These are phyloP conservation scores for Sporothrix protearum DNA, from an alignment of 2,329 filamentous ascomycete genomes.

Conservation along the genomic window DNA sequence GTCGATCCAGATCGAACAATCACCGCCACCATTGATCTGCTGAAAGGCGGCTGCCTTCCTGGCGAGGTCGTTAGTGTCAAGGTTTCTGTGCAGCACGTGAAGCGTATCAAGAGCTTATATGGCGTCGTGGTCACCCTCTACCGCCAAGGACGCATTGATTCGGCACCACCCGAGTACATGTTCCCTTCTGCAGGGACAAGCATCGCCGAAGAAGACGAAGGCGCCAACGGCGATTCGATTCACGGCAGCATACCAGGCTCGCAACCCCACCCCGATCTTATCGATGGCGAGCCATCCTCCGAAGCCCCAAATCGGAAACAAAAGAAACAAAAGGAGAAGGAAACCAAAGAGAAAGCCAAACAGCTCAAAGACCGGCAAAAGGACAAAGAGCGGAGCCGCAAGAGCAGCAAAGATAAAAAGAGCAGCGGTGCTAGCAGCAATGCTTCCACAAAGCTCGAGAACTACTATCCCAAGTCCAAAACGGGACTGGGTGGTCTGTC, in stretches of 20 bases:
- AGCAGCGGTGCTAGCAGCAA: not conserved
- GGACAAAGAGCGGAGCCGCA: not conserved
- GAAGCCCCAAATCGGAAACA: constrained; percentile 3
- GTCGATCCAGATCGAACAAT: constrained; percentile 75
- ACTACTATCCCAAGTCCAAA: constrained; percentile 81
- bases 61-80: constrained; percentile 79
- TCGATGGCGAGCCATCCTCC: not conserved
- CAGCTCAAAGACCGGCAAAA: constrained; percentile 12
- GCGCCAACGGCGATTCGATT: not conserved
- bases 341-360: constrained; percentile 22
- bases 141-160: constrained; percentile 85
- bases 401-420: constrained; percentile 1
- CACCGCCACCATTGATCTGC: constrained; percentile 77
- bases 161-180: constrained; percentile 54
- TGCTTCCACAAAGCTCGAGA: constrained; percentile 50
- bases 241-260: not conserved
- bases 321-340: constrained; percentile 32
- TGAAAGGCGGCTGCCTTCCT: constrained; percentile 77
- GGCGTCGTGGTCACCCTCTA: constrained; percentile 92
- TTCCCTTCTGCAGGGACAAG: constrained; percentile 35
- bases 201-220: constrained; percentile 20
- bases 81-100: constrained; percentile 81
- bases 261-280: not conserved
- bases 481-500: constrained; percentile 84
- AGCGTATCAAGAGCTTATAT: constrained; percentile 83